phyloP scores from a whole-genome alignment of 2,329 filamentous ascomycete genomes.

The Curvularia spicifera region DNA sequence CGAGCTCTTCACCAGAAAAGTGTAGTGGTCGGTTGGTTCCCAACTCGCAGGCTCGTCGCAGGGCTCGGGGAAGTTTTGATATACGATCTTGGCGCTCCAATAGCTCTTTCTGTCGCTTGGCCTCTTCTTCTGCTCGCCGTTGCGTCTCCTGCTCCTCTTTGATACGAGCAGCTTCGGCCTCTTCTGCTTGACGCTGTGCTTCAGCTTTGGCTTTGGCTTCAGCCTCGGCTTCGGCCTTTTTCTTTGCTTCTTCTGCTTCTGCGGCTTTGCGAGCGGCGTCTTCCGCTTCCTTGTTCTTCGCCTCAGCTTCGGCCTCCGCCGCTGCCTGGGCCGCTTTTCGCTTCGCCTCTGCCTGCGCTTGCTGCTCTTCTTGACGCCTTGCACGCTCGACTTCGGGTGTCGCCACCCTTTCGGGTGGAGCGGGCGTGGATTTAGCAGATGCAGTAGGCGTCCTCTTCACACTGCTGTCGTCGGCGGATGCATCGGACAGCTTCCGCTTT shows the following conservation, averaged over 20 bases:
- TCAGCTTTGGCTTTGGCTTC: constrained; percentile 39
- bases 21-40: constrained; percentile 47
- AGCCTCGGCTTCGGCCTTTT: constrained; percentile 40
- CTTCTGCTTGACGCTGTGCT: constrained; percentile 37
- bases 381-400: constrained; percentile 45
- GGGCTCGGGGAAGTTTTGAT: constrained; percentile 46
- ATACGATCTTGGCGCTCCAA: constrained; percentile 44
- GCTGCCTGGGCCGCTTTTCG: constrained; percentile 31
- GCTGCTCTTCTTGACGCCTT: constrained; percentile 45
- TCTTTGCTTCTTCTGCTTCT: constrained; percentile 39
- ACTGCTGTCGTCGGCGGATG: constrained; percentile 38
- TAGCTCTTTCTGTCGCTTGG: constrained; percentile 36
- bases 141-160: constrained; percentile 42
- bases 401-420: constrained; percentile 43
- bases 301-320: constrained; percentile 35
- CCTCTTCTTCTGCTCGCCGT: constrained; percentile 40
- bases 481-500: constrained; percentile 42
- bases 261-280: constrained; percentile 39
- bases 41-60: constrained; percentile 47
- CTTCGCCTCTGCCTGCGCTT: constrained; percentile 36
- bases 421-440: constrained; percentile 47
- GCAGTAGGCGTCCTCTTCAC: constrained; percentile 43
- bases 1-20: constrained; percentile 49
- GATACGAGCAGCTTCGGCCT: constrained; percentile 43
- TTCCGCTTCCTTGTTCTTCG: constrained; percentile 36